A percentile compares a stretch with the other conserved stretches of the same genome.
phyloP scores from a whole-genome alignment of 2,329 filamentous ascomycete species.

The Cercospora canescens region DNA sequence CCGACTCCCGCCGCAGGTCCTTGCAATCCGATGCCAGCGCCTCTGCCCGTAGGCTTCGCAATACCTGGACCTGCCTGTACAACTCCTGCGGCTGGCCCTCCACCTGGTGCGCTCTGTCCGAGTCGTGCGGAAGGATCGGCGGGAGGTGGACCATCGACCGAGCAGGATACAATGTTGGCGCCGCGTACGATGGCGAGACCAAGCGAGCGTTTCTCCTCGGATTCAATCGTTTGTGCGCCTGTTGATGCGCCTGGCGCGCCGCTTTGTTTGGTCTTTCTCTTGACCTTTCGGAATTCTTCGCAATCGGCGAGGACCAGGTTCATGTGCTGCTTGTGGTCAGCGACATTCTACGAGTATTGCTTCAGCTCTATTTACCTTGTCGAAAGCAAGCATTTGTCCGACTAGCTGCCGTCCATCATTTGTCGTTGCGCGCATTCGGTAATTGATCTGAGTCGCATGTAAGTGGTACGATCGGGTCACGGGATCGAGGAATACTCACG shows the following conservation, averaged over 20 bases:
- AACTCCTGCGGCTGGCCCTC: slow-evolving; percentile 60
- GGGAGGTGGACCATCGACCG: slow-evolving; percentile 92
- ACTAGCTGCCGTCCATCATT: slow-evolving; percentile 96
- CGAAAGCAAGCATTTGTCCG: slow-evolving; percentile 96
- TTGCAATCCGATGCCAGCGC: slow-evolving; percentile 72
- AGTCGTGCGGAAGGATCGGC: slow-evolving; percentile 89
- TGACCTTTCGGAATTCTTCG: slow-evolving; percentile 92
- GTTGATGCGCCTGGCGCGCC: slow-evolving; percentile 63
- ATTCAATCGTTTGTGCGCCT: slow-evolving; percentile 63
- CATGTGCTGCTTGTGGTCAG: slow-evolving; percentile 72
- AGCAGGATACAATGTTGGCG: slow-evolving; percentile 90
- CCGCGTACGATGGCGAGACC: slow-evolving; percentile 93
- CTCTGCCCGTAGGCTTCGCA: slow-evolving; percentile 85
- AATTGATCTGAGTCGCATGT: slow-evolving; percentile 75
- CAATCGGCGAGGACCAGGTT: slow-evolving; percentile 98
- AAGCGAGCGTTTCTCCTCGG: slow-evolving; percentile 96
- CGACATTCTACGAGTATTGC: neutral
- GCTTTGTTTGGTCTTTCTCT: slow-evolving; percentile 77
- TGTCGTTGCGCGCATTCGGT: slow-evolving; percentile 96
- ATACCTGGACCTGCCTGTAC: slow-evolving; percentile 85
- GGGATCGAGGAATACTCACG: slow-evolving; percentile 49
- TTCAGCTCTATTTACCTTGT: slow-evolving; percentile 66
- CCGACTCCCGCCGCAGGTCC: slow-evolving; percentile 89
- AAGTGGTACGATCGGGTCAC: slow-evolving; percentile 14
- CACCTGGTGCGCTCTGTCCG: slow-evolving; percentile 71